These are phyloP conservation scores for Solanum stenotomum DNA, from an alignment of 257 asterid genomes.

Conservation along the genomic window DNA sequence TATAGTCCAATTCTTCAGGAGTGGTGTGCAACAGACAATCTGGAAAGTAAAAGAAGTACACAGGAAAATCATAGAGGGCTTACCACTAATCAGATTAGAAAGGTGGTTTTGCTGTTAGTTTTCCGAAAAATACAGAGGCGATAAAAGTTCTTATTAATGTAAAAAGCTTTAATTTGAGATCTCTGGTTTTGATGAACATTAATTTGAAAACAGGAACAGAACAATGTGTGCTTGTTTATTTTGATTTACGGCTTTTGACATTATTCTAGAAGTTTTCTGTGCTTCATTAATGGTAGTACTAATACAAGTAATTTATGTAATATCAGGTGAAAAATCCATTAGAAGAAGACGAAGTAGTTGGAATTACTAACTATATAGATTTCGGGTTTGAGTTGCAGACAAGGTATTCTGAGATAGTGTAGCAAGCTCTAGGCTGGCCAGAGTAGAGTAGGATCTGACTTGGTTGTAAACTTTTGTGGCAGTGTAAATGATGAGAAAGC, in stretches of 20 bases:
- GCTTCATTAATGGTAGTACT: background rate
- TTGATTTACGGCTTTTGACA: background rate
- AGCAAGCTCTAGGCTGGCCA: background rate
- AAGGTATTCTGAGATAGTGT: constrained; percentile 28
- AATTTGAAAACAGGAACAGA: background rate
- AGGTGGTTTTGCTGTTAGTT: background rate
- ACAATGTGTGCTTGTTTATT: background rate
- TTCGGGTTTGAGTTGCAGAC: constrained; percentile 91
- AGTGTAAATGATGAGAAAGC: constrained; percentile 55
- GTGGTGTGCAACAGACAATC: background rate
- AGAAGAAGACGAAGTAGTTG: constrained; percentile 77
- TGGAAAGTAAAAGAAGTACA: background rate
- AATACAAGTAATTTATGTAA: background rate
- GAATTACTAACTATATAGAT: constrained; percentile 88
- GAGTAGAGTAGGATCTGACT: background rate
- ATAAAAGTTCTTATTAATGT: background rate
- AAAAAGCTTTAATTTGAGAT: background rate
- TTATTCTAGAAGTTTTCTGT: background rate
- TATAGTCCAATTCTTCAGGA: background rate
- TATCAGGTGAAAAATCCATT: constrained; percentile 69
- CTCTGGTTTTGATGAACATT: background rate
- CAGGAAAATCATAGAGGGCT: background rate
- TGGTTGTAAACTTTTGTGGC: constrained; percentile 7
- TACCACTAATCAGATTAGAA: background rate
- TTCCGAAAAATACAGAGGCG: background rate